Evolutionary conservation across 2,329 filamentous ascomycete genomes (phyloP).

Genomic region (Pseudogymnoascus sp.): DNA sequence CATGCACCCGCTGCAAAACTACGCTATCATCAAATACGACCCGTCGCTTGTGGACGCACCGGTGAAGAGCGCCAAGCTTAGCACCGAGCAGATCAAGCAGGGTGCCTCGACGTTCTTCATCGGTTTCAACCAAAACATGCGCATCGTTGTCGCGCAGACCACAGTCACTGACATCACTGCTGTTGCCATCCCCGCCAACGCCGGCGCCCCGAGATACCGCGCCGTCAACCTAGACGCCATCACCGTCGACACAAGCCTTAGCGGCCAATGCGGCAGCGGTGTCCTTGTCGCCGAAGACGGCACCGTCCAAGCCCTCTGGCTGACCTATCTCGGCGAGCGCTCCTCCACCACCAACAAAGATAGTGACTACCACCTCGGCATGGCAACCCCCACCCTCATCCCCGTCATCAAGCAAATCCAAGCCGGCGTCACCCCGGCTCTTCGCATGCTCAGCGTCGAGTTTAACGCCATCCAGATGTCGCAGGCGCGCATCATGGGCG

Average conservation of each 20-base stretch:
- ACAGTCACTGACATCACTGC: conserved; percentile 96
- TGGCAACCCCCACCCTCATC: conserved; percentile 79
- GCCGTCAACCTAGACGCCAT: conserved; percentile 96
- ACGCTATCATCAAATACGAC: conserved; percentile 91
- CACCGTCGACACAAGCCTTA: conserved; percentile 88
- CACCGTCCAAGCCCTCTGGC: conserved; percentile 89
- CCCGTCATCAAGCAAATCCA: conserved; percentile 85
- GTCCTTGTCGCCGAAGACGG: conserved; percentile 85
- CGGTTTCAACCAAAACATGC: conserved; percentile 93
- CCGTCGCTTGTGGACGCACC: conserved; percentile 87
- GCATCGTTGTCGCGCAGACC: conserved; percentile 88
- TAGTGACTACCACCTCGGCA: conserved; percentile 90
- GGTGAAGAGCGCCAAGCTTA: conserved; percentile 79
- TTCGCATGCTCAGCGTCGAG: conserved; percentile 89
- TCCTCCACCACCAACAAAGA: conserved; percentile 72
- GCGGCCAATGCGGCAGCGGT: conserved; percentile 85
- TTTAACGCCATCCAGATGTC: conserved; percentile 94
- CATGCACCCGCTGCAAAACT: conserved; percentile 93
- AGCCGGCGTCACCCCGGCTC: conserved; percentile 64
- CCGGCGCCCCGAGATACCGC: conserved; percentile 81
- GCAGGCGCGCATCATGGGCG: conserved; percentile 93
- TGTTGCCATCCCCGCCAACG: conserved; percentile 90
- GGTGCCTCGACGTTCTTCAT: conserved; percentile 93
- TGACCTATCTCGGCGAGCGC: conserved; percentile 92
- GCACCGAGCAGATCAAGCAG: conserved; percentile 75